Conservation (phyloP, 2,329 filamentous ascomycete species). For the Amylocarpus encephaloides region DNA sequence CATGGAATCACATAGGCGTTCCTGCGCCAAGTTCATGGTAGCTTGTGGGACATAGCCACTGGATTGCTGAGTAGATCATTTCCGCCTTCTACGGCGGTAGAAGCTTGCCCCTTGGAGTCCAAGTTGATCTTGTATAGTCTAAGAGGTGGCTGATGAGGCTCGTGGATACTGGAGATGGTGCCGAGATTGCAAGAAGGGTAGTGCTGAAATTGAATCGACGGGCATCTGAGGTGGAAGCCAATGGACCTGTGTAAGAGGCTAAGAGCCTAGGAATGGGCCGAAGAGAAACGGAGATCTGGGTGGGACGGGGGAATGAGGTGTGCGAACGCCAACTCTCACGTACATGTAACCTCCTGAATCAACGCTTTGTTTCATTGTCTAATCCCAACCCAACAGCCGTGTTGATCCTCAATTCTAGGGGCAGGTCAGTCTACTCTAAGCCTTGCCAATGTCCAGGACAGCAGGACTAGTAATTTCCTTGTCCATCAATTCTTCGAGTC, state of each 20-base stretch:
- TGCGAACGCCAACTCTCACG: background rate
- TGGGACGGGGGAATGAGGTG: background rate
- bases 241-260: no score
- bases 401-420: background rate
- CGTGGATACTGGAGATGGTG: no score
- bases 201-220: no score
- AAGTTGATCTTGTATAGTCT: background rate
- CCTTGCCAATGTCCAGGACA: slow-evolving; percentile 40
- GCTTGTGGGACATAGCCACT: background rate
- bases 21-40: background rate
- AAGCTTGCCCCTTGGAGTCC: background rate
- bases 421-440: background rate
- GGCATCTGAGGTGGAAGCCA: no score
- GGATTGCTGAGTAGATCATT: background rate
- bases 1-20: background rate
- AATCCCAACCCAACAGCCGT: background rate
- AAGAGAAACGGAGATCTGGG: no score
- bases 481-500: slow-evolving; percentile 49
- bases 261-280: no score
- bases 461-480: slow-evolving; percentile 48
- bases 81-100: background rate
- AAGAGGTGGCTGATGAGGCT: background rate
- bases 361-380: background rate
- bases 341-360: background rate
- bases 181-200: no score